Conservation (phyloP, 495 filamentous ascomycete species). For the Talaromyces wortmannii region DNA sequence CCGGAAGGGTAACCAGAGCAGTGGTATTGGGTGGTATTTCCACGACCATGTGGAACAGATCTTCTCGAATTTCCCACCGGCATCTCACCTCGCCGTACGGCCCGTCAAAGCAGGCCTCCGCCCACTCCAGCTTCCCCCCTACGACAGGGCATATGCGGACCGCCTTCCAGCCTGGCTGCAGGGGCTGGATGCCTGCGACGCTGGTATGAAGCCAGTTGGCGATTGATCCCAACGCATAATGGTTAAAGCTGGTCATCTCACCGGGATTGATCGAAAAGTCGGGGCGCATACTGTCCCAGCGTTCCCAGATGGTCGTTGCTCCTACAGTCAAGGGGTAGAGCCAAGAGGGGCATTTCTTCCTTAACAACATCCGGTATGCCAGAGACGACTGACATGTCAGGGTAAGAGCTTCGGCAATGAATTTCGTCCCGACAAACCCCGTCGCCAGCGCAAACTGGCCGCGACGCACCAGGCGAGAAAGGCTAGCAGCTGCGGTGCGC, state of each 20-base stretch:
- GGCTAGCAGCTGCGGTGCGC: slow-evolving; percentile 20
- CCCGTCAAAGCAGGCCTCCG: slow-evolving; percentile 16
- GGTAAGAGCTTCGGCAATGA: slow-evolving; percentile 38
- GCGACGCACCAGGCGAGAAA: slow-evolving; percentile 27
- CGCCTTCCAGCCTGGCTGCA: slow-evolving; percentile 18
- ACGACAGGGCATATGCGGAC: slow-evolving; percentile 17
- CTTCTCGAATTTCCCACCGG: slow-evolving; percentile 11
- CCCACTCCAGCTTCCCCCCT: slow-evolving; percentile 15
- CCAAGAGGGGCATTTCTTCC: slow-evolving; percentile 40
- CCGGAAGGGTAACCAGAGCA: neutral
- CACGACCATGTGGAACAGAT: neutral
- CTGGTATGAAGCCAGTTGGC: slow-evolving; percentile 22
- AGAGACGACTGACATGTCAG: slow-evolving; percentile 21
- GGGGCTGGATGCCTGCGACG: slow-evolving; percentile 16
- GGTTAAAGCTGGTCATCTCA: slow-evolving; percentile 51
- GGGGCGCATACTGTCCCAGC: slow-evolving; percentile 48
- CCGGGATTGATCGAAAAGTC: slow-evolving; percentile 47
- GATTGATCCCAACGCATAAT: slow-evolving; percentile 41
- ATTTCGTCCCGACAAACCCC: slow-evolving; percentile 48
- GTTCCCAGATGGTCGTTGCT: slow-evolving; percentile 50
- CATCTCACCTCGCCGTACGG: slow-evolving; percentile 18
- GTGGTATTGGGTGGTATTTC: neutral
- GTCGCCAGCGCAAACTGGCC: slow-evolving; percentile 40
- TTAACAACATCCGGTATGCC: slow-evolving; percentile 30
- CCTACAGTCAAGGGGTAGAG: slow-evolving; percentile 46